These are phyloP conservation scores for Phragmites australis DNA, from an alignment of 176 grass and related monocot species.

Conservation along the genomic window DNA sequence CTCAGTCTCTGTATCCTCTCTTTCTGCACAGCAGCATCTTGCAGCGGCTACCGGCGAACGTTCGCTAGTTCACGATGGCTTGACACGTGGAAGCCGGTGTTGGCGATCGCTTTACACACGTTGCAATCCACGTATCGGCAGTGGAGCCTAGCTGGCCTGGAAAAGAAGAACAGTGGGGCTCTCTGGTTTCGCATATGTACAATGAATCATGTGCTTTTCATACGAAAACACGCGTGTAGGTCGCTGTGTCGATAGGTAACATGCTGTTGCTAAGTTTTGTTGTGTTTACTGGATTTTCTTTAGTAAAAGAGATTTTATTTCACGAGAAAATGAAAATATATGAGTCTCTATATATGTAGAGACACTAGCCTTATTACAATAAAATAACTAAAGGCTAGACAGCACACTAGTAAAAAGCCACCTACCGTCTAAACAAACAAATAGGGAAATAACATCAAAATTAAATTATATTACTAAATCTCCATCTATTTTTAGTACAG, in stretches of 20 bases:
- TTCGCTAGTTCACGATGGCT: not conserved
- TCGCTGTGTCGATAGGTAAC: not conserved
- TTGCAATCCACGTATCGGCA: constrained; percentile 20
- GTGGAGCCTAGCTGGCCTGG: constrained; percentile 25
- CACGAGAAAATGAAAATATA: too few relatives aligned
- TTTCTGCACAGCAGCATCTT: not conserved
- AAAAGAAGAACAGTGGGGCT: not conserved
- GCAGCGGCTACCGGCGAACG: not conserved
- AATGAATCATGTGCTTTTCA: not conserved
- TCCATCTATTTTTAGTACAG: too few relatives aligned
- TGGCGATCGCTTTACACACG: not conserved
- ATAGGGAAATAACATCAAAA: too few relatives aligned
- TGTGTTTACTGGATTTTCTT: too few relatives aligned
- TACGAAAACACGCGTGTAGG: not conserved
- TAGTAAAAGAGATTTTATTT: too few relatives aligned
- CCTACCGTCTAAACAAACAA: too few relatives aligned
- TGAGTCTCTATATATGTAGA: too few relatives aligned
- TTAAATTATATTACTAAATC: too few relatives aligned
- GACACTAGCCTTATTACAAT: too few relatives aligned
- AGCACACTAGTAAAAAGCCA: too few relatives aligned
- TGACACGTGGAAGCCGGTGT: constrained; percentile 26
- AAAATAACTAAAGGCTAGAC: too few relatives aligned
- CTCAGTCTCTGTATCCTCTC: not conserved
- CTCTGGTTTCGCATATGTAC: constrained; percentile 10
- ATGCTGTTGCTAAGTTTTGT: too few relatives aligned